Conservation (phyloP, 305 asterid genomes). For the Rubia occidens region DNA sequence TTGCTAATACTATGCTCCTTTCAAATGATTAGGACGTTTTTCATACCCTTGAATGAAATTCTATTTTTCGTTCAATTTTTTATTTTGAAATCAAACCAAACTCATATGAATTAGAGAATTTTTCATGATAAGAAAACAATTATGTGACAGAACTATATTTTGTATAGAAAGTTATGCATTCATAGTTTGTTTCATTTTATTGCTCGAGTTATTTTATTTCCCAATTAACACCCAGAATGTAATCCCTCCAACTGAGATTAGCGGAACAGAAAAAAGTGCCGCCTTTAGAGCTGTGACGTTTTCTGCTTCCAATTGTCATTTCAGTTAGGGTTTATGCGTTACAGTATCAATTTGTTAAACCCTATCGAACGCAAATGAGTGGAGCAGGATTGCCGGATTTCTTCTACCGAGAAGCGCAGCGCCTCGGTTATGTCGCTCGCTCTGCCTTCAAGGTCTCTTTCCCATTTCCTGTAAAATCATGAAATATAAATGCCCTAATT, state of each 20-base stretch:
- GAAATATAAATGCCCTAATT: background rate
- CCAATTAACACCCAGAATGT: background rate
- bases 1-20: too few species aligned
- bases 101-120: too few species aligned
- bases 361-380: constrained; percentile 22
- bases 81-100: too few species aligned
- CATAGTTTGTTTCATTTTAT: too few species aligned
- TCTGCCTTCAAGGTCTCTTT: constrained; percentile 86
- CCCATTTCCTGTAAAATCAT: background rate
- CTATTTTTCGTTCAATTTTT: too few species aligned
- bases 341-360: background rate
- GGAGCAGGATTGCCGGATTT: constrained; percentile 67
- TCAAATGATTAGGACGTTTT: too few species aligned
- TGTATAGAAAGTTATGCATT: too few species aligned
- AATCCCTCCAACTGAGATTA: background rate
- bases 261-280: background rate
- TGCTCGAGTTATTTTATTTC: background rate
- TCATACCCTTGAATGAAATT: too few species aligned
- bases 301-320: background rate
- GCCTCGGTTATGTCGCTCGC: constrained; percentile 92
- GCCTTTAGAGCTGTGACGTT: background rate
- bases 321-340: background rate
- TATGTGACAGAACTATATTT: background rate
- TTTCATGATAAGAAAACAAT: too few species aligned
- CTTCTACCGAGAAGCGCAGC: constrained; percentile 86